Conservation (phyloP, 139 green algal species). For the Spirogloea muscicola region DNA sequence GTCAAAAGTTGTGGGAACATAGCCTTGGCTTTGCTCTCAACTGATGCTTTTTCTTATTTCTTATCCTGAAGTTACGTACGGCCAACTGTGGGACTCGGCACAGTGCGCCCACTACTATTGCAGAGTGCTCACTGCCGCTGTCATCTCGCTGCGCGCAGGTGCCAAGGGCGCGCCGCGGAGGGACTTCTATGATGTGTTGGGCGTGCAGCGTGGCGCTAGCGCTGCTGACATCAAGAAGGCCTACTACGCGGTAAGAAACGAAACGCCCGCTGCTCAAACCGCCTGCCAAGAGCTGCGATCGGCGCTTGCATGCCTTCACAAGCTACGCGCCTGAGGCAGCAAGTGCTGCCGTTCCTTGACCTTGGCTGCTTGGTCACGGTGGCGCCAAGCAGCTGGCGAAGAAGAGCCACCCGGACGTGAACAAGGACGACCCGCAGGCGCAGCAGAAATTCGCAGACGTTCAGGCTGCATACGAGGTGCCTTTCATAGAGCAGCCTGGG, state of each 20-base stretch:
- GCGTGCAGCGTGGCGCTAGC: background rate
- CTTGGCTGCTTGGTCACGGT: background rate
- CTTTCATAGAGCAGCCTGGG: no score
- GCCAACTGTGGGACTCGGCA: no score
- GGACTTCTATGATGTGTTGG: slow-evolving; percentile 6
- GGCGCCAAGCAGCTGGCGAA: slow-evolving; percentile 42
- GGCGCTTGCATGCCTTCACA: background rate
- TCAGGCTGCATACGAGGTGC: slow-evolving; percentile 46
- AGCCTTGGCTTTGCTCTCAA: no score
- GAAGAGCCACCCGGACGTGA: slow-evolving; percentile 51
- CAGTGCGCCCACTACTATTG: no score
- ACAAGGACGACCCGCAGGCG: slow-evolving; percentile 51
- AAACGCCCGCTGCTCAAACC: background rate
- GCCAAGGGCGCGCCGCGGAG: no score
- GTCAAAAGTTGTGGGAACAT: no score
- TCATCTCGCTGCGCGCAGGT: no score
- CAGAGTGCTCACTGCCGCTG: no score
- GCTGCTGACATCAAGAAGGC: slow-evolving; percentile 15
- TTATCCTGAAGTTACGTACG: no score
- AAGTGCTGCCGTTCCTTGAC: background rate
- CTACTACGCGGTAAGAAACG: slow-evolving; percentile 2
- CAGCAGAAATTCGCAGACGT: slow-evolving; percentile 50
- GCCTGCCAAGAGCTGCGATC: background rate
- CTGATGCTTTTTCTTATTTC: no score
- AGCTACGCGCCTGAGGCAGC: background rate